Base-by-base conservation (phyloP, 306 rosid genomes). In the Citrullus colocynthis region DNA sequence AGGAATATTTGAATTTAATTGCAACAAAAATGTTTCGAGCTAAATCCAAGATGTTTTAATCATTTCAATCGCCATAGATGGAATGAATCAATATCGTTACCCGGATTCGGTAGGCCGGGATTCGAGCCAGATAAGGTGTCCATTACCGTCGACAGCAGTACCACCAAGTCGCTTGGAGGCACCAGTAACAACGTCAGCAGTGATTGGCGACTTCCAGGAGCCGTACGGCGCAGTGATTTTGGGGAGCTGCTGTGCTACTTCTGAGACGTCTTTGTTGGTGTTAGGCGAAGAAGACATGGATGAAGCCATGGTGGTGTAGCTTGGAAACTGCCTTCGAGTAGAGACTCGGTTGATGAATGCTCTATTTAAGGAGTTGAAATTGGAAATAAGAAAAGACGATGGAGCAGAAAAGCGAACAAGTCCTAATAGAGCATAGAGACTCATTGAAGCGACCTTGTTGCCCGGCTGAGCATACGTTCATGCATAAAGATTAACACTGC, bases 121-220 rank as follows among this genome's bases (percentile, higher is more conserved):
- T 85, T 95, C 98, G 3, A 92, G 89, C 98, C 97, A 95, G 74
- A 95, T 59, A 65, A 95, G 96, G 65, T 89, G 90, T 59, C 96
- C 99, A 16, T 32, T 79, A 16, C 79, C 72, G 11, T 91, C 93
- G 11, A 92, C 82, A 78, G 98, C 91, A 36, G 93, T 86, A 20
- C 98, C 98, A 0, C 88, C 98, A 67, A 95, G 97, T 1, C 79
- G 63, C 85, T 92, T 95, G 56, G 93, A 84, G 20, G 99, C 83
- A 37, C 97, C 99, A 59, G 96, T 90, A 78, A 95, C 98, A 54
- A 86, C 91, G 21, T 92, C 98, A 58, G 98, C 85, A 44, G 97
- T 87, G 87, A 95, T 85, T 8, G 97, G 93, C 21, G 99, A 95
- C 72, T 86, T 91, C 99, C 99, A 92, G 6, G 99, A 87, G 39